Evolutionary conservation across 1,284 basidiomycete genomes (phyloP), one percentile per base, ranked within the genome.

Genomic region (Puccinia triticina): DNA sequence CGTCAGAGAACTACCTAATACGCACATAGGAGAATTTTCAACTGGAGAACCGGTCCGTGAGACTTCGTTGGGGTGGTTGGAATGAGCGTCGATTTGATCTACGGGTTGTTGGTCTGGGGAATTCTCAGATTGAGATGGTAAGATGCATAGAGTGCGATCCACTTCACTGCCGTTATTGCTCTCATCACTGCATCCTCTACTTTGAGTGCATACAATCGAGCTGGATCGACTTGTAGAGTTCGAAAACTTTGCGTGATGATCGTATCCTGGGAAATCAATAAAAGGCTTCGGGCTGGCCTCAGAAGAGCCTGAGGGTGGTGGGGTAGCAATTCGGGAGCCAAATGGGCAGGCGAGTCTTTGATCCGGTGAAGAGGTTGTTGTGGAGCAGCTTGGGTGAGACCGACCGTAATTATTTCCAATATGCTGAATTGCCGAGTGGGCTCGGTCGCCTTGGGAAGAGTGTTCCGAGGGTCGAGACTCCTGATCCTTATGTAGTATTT

Each of bases 1-100:
- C 29, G 84, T 55, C 50, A 84, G 78, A 66, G 86, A 85, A 14
- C 84, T 86, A 37, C 86, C 86, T 14, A 87, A 85, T 81, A 85
- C 87, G 78, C 87, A 85, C 57, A 86, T 85, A 83, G 86, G 18
- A 82, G 83, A 40, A 82, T 84, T 82, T 84, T 84, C 32, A 76
- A 81, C 16, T 83, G 82, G 67, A 34, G 76, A 61, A 75, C 61
- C 57, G 32, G 26, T 37, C 67, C 29, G 46, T 50, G 34, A 32
- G 69, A 40, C 57, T 57, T 48, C 66, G 40, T 53, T 40, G 37
- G 48, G 37, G 34, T 67, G 37, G 16, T 75, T 59, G 46, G 74
- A 43, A 61, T 53, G 59, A 50, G 59, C 16, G 14, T 64, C 48
- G 8, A 46, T 29, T 2, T 37, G 74, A 46, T 64, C 57, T 32